Evolutionary conservation across 192 early-diverging fungal genomes (phyloP), one percentile per base, ranked within the genome.

Genomic region (Gaertneriomyces semiglobifer): DNA sequence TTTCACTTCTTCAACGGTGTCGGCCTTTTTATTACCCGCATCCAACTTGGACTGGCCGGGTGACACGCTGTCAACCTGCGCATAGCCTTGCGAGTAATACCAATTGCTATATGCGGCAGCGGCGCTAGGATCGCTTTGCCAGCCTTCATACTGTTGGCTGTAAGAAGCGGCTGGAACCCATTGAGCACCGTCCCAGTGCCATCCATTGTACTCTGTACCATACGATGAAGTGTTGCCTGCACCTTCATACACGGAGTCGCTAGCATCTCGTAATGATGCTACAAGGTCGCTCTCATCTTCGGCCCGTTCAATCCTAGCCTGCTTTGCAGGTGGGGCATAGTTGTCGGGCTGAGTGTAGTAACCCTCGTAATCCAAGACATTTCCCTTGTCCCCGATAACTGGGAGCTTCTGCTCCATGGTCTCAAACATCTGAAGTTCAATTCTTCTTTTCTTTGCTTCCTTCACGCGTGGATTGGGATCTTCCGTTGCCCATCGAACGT

Each of bases 401-500:
- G 89, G 84, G 7, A 92, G 68, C 47, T 79, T 83, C 7, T 79
- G 60, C 58, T 80, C 78, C 19, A 89, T 72, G 0, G 78, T 77
- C 43, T 87, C 79, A 11, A 71, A 60, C 1, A 82, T 77, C 63
- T 83, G 70, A n/a, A 80, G 81, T 38, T 88, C 80, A n/a, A 79
- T 74, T 58, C 83, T 84, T 7, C 81, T 70, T 58, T 86, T 86
- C 59, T 82, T 81, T 38, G 77, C 68, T 16, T 70, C 71, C 60
- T 83, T 77, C 46, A 71, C 69, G 58, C 69, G 60, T 42, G 88
- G 88, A 75, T 91, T 89, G 5, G 90, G 89, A 69, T 92, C 88
- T 62, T 92, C 90, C 3, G 83, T 88, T 0, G 92, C 92, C 92
- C 92, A 94, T 51, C 92, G 82, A 39, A 86, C 81, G 65, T 86